These are phyloP conservation scores for Pichia insulana DNA, from an alignment of 805 yeast species.

Conservation along the genomic window DNA sequence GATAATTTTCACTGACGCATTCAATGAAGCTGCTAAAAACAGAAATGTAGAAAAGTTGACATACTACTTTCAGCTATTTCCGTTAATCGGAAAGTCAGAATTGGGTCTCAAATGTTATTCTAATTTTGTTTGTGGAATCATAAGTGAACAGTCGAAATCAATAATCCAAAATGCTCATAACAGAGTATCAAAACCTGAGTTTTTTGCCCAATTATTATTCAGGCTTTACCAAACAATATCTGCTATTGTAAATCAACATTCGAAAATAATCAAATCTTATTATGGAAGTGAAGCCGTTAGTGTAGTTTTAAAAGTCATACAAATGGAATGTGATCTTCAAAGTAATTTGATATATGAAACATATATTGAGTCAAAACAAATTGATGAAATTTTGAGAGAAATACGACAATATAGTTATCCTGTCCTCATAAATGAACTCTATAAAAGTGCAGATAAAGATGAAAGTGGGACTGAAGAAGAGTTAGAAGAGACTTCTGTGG, in stretches of 20 bases:
- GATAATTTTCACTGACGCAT: constrained; percentile 48
- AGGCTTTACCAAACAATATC: constrained; percentile 80
- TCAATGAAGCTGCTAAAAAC: constrained; percentile 57
- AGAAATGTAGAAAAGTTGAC: constrained; percentile 67
- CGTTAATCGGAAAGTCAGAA: constrained; percentile 65
- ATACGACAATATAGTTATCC: constrained; percentile 49
- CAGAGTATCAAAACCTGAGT: constrained; percentile 34
- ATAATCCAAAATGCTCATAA: constrained; percentile 43
- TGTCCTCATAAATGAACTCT: constrained; percentile 29
- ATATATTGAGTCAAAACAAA: constrained; percentile 62
- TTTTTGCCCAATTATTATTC: constrained; percentile 50
- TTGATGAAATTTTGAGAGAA: constrained; percentile 48
- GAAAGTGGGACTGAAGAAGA: constrained; percentile 20
- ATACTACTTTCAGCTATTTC: constrained; percentile 76
- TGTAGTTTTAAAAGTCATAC: constrained; percentile 63
- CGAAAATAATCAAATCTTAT: constrained; percentile 62
- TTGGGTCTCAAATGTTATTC: constrained; percentile 77
- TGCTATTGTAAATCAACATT: constrained; percentile 76
- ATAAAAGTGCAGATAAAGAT: constrained; percentile 24
- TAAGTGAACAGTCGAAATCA: constrained; percentile 68
- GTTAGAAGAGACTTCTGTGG: constrained; percentile 21
- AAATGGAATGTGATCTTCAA: constrained; percentile 87
- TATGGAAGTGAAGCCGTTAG: constrained; percentile 62
- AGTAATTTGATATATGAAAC: constrained; percentile 83
- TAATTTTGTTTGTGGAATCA: constrained; percentile 74